Base-by-base conservation (phyloP, 176 grass and related monocot genomes). In the Rhynchospora tenuis region DNA sequence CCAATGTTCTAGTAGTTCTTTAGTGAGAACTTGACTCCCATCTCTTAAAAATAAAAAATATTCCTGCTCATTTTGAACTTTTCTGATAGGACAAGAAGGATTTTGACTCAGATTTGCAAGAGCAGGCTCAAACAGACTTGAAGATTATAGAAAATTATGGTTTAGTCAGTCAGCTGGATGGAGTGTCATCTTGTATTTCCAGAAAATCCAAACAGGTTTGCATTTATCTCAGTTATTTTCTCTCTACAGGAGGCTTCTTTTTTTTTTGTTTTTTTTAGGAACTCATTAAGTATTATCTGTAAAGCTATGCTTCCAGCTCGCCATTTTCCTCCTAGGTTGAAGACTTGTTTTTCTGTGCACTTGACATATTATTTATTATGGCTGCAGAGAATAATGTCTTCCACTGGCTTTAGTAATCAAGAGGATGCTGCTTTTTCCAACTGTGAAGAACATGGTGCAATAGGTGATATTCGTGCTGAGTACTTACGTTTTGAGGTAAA, bases 401-500 rank as follows among this genome's bases (percentile, higher is more conserved):
- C 89, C 86, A 61, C 26, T 81, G 66, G 68, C 48, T 71, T 73
- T 74, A 84, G 47, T 59, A 73, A 85, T 87, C 80, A 48, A 82
- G 81, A 6, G 84, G 86, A 80, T 84, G 84, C 24, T 69, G 74
- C 44, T 78, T 78, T 64, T 81, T 69, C 81, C 50, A 68, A 67
- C 48, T 57, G 84, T 83, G 47, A 55, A 81, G 66, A 82, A 70
- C 42, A 82, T 86, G 60, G 85, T 83, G 75, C 81, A 80, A 83
- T 91, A 56, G 76, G 58, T 77, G 75, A 89, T 70, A 91, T 88
- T 78, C 62, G 87, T 89, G 85, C 87, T 84, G 92, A 94, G 47
- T 90, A 83, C 83, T 82, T 98, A 54, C 92, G 92, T 70, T 98
- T 98, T 78, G 95, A 98, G 89, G 95, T 94, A 87, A 80, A 83